These are phyloP conservation scores for Xerocomellus amylosporus DNA, from an alignment of 768 basidiomycete species.

Conservation along the genomic window DNA sequence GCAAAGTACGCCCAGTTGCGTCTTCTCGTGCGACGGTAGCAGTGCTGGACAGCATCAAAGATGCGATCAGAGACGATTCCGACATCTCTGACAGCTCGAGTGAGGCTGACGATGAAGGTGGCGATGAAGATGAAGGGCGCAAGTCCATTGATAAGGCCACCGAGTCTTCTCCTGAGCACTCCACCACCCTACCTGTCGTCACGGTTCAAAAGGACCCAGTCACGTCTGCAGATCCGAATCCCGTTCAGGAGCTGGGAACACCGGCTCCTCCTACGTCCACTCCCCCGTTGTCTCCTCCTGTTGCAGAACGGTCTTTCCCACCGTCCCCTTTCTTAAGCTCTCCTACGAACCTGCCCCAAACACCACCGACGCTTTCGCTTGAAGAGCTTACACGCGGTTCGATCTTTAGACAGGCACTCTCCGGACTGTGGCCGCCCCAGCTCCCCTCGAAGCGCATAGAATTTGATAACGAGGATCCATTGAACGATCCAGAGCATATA, in stretches of 20 bases:
- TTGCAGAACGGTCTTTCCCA: constrained; percentile 35
- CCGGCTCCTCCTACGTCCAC: constrained; percentile 18
- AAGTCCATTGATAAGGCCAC: constrained; percentile 27
- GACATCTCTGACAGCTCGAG: constrained; percentile 66
- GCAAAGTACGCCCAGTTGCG: constrained; percentile 86
- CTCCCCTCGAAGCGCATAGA: constrained; percentile 51
- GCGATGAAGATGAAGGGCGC: constrained; percentile 50
- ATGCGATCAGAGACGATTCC: constrained; percentile 86
- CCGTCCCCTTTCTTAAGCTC: constrained; percentile 56
- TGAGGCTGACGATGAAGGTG: constrained; percentile 68
- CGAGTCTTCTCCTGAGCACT: constrained; percentile 34
- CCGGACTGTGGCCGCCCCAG: constrained; percentile 71
- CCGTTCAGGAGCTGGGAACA: constrained; percentile 31
- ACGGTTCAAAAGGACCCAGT: constrained; percentile 8
- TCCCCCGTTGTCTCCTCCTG: constrained; percentile 28
- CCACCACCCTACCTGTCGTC: constrained; percentile 27
- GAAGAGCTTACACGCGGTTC: constrained; percentile 59
- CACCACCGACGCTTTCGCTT: constrained; percentile 50
- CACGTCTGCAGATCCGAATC: background rate
- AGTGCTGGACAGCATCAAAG: constrained; percentile 84
- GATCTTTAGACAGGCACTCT: constrained; percentile 63
- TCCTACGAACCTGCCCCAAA: constrained; percentile 37
- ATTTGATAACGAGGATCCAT: constrained; percentile 61
- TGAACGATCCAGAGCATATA: constrained; percentile 85
- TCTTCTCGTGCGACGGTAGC: constrained; percentile 86